Percentiles rank a stretch among this genome's conserved stretches.
Evolutionary conservation across 1,139 yeast species (phyloP).

Genomic region (Eremothecium coryli): DNA sequence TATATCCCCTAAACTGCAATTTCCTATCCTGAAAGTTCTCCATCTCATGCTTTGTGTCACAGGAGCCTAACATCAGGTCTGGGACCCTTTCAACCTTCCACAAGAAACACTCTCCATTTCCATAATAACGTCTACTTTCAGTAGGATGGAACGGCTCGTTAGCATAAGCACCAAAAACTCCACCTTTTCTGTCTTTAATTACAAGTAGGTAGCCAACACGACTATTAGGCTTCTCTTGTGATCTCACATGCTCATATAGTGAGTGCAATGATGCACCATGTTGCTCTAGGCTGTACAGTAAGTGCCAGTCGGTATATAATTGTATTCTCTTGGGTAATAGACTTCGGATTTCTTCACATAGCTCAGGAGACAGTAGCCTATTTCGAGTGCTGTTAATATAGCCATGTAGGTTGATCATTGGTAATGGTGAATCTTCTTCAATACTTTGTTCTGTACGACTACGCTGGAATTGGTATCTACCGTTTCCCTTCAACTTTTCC

Average conservation of each 20-base stretch:
- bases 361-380: slow-evolving; percentile 44
- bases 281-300: slow-evolving; percentile 77
- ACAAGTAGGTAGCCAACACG: slow-evolving; percentile 60
- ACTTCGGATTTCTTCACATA: slow-evolving; percentile 66
- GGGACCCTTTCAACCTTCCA: slow-evolving; percentile 57
- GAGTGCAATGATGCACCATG: slow-evolving; percentile 85
- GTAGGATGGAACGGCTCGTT: slow-evolving; percentile 68
- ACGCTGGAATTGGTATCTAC: background rate
- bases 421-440: slow-evolving; percentile 32
- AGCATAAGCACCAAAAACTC: slow-evolving; percentile 72
- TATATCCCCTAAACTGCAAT: slow-evolving; percentile 65
- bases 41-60: slow-evolving; percentile 6
- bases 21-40: slow-evolving; percentile 14
- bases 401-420: slow-evolving; percentile 45
- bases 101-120: slow-evolving; percentile 90
- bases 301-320: slow-evolving; percentile 64
- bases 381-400: slow-evolving; percentile 49
- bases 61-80: slow-evolving; percentile 9
- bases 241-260: slow-evolving; percentile 40
- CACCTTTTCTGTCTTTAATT: slow-evolving; percentile 51
- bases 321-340: slow-evolving; percentile 73
- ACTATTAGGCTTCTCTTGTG: slow-evolving; percentile 28
- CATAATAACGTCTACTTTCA: slow-evolving; percentile 68
- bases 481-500: background rate
- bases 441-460: background rate